phyloP scores from a whole-genome alignment of 331 rosid species.

The Rhamnella rubrinervis region DNA sequence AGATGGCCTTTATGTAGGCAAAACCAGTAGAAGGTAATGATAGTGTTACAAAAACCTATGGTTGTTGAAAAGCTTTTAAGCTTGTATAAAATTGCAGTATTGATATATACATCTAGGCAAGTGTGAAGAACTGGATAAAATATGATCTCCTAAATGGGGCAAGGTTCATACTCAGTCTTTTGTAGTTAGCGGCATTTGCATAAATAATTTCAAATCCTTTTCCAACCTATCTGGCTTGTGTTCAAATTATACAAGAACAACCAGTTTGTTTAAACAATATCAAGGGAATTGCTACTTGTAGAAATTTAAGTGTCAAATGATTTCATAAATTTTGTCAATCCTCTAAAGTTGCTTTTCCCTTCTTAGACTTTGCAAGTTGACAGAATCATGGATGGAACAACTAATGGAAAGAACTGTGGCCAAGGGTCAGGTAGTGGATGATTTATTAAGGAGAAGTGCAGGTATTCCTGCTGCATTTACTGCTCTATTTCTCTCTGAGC shows the following conservation, averaged over 20 bases:
- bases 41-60: no score
- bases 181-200: background rate
- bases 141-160: no score
- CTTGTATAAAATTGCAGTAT: no score
- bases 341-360: conserved; percentile 22
- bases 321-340: background rate
- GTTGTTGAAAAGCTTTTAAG: no score
- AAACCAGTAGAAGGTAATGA: no score
- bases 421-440: conserved; percentile 88
- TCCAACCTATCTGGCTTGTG: no score
- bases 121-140: no score
- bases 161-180: no score
- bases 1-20: no score
- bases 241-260: no score
- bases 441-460: conserved; percentile 96
- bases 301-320: background rate
- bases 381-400: conserved; percentile 96
- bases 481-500: conserved; percentile 96
- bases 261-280: background rate
- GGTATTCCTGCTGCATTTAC: conserved; percentile 98
- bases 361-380: conserved; percentile 78
- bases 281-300: conserved; percentile 5
- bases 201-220: background rate
- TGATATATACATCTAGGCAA: no score
- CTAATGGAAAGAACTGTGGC: conserved; percentile 91